Conservation (phyloP, 23 red algal genomes). For the Gracilaria caudata region DNA sequence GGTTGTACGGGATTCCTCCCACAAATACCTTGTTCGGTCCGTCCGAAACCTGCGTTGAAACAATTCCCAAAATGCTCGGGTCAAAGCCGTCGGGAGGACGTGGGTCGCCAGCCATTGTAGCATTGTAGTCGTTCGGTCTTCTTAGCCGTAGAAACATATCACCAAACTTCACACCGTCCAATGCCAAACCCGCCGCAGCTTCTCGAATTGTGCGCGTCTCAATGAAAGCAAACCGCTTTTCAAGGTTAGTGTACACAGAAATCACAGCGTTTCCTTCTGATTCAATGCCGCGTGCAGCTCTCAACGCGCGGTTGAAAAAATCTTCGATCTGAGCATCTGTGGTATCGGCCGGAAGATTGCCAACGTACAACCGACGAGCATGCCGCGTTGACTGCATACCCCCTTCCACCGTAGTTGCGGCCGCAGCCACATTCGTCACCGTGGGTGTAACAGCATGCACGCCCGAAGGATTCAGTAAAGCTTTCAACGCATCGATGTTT, state of each 20-base stretch:
- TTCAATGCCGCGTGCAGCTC: constrained; percentile 58
- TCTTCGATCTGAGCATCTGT: constrained; percentile 77
- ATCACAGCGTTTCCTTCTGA: constrained; percentile 71
- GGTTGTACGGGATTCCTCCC: constrained; percentile 88
- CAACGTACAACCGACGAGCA: constrained; percentile 90
- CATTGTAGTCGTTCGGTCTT: constrained; percentile 88
- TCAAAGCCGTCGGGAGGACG: constrained; percentile 72
- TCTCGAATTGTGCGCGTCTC: constrained; percentile 80
- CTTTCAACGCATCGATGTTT: constrained; percentile 36
- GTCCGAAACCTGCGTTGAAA: constrained; percentile 88
- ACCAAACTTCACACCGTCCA: constrained; percentile 89
- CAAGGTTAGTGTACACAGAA: constrained; percentile 89
- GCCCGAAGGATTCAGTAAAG: constrained; percentile 25
- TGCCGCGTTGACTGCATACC: constrained; percentile 75
- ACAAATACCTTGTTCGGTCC: constrained; percentile 94
- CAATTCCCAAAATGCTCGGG: constrained; percentile 79
- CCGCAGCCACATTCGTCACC: background rate
- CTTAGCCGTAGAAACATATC: constrained; percentile 84
- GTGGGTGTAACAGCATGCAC: background rate
- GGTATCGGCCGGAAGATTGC: constrained; percentile 78
- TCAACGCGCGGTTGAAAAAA: constrained; percentile 85
- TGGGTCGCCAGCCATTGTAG: constrained; percentile 15
- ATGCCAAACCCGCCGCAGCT: constrained; percentile 71
- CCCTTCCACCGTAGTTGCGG: constrained; percentile 1
- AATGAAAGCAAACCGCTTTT: constrained; percentile 96